Evolutionary conservation across 768 basidiomycete genomes (phyloP).

Genomic region (Amanita rimosa): DNA sequence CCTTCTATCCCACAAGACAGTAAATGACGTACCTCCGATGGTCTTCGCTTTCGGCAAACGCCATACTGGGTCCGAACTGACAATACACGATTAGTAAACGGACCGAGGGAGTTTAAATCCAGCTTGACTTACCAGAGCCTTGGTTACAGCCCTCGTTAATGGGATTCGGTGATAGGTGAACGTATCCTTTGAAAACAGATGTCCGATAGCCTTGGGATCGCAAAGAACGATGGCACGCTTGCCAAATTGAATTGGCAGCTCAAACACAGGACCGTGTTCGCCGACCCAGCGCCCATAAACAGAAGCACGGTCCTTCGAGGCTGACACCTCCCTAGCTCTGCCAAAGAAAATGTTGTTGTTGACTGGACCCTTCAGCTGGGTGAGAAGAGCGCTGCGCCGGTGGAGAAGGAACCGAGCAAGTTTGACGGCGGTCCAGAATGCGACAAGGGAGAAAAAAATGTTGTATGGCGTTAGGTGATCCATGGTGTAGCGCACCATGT

Average conservation of each 20-base stretch:
- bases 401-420: neutral
- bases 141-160: conserved; percentile 21
- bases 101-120: neutral
- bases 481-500: too few relatives aligned
- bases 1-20: neutral
- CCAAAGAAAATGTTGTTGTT: conserved; percentile 33
- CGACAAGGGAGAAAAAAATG: neutral
- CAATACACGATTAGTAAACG: neutral
- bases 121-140: conserved; percentile 21
- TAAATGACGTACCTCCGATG: conserved; percentile 26
- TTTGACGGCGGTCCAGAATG: neutral
- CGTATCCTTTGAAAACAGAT: conserved; percentile 39
- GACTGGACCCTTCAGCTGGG: conserved; percentile 30
- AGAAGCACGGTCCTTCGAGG: conserved; percentile 17
- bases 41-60: conserved; percentile 33
- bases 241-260: conserved; percentile 25
- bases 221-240: conserved; percentile 23
- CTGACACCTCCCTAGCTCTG: conserved; percentile 15
- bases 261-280: conserved; percentile 35
- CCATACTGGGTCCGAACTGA: conserved; percentile 28
- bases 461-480: neutral
- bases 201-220: conserved; percentile 40
- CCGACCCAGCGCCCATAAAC: conserved; percentile 35
- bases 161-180: conserved; percentile 32
- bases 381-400: conserved; percentile 8